These are phyloP conservation scores for Euphorbia peplus DNA, from an alignment of 345 rosid species.

Conservation along the genomic window DNA sequence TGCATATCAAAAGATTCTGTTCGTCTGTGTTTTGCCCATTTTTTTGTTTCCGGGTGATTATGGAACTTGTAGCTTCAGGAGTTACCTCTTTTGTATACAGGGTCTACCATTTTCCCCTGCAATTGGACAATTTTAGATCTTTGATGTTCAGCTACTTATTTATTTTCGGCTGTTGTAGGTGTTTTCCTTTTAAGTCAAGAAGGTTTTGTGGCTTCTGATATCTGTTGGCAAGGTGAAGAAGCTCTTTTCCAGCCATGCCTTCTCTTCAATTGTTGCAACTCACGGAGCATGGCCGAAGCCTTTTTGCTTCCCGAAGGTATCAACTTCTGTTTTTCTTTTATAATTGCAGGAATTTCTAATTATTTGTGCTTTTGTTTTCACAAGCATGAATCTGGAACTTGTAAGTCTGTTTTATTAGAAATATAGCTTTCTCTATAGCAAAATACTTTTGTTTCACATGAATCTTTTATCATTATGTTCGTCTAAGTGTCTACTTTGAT, in stretches of 20 bases:
- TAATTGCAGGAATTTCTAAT: background rate
- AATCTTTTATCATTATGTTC: background rate
- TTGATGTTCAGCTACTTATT: background rate
- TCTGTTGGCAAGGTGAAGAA: slow-evolving; percentile 7
- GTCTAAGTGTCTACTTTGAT: background rate
- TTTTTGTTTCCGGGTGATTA: background rate
- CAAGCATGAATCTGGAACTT: background rate
- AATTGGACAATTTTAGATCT: background rate
- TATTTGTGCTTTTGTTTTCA: background rate
- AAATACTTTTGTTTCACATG: background rate
- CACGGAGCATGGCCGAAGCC: slow-evolving; percentile 77
- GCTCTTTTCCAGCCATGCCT: slow-evolving; percentile 47
- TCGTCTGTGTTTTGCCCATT: background rate
- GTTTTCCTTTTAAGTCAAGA: slow-evolving; percentile 4
- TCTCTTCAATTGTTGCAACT: slow-evolving; percentile 84
- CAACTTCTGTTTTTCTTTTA: background rate
- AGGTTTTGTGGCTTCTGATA: slow-evolving; percentile 11
- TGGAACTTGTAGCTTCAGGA: background rate
- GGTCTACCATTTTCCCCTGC: background rate
- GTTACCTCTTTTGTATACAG: background rate
- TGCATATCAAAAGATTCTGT: background rate
- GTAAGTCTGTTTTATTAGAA: background rate
- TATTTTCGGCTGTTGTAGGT: background rate
- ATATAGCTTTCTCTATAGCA: background rate
- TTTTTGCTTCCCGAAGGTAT: slow-evolving; percentile 85